Evolutionary conservation across 371 early-diverging fungal genomes (phyloP).

Genomic region (Lichtheimia ramosa): DNA sequence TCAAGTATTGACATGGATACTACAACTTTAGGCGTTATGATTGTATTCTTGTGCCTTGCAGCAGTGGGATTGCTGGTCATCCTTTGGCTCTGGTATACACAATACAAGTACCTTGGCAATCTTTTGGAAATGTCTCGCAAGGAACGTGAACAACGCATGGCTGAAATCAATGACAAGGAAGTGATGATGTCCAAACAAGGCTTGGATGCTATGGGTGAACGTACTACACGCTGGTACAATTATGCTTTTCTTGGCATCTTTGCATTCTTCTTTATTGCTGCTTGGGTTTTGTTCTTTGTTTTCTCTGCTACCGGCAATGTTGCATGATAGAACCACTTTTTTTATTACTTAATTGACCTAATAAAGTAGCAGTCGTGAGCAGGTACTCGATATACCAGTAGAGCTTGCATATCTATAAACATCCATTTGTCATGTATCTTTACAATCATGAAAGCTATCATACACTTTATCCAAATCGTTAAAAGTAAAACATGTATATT

Average conservation of each 20-base stretch:
- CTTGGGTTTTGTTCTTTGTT: constrained; percentile 53
- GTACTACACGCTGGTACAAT: constrained; percentile 11
- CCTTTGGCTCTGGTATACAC: constrained; percentile 23
- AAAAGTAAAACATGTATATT: too few species aligned
- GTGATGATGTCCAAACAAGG: constrained; percentile 32
- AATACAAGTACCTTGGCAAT: constrained; percentile 29
- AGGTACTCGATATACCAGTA: too few species aligned
- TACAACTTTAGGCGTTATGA: constrained; percentile 29
- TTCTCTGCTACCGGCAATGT: constrained; percentile 29
- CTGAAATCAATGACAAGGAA: constrained; percentile 41
- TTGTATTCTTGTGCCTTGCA: constrained; percentile 34
- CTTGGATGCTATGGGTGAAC: constrained; percentile 32
- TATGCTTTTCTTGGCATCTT: constrained; percentile 29
- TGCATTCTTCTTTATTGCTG: constrained; percentile 22
- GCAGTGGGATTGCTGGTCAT: constrained; percentile 38
- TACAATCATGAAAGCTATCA: too few species aligned
- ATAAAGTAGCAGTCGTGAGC: too few species aligned
- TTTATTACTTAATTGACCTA: background rate
- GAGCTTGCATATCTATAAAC: too few species aligned
- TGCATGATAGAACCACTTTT: constrained; percentile 4
- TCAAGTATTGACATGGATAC: background rate
- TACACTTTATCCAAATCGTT: too few species aligned
- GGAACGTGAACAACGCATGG: constrained; percentile 36
- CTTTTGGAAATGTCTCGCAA: constrained; percentile 32
- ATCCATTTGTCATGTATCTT: too few species aligned